A percentile compares a stretch with the other conserved stretches of the same genome.
phyloP scores from a whole-genome alignment of 352 stramenopile genomes.

The Pythium scleroteichum region DNA sequence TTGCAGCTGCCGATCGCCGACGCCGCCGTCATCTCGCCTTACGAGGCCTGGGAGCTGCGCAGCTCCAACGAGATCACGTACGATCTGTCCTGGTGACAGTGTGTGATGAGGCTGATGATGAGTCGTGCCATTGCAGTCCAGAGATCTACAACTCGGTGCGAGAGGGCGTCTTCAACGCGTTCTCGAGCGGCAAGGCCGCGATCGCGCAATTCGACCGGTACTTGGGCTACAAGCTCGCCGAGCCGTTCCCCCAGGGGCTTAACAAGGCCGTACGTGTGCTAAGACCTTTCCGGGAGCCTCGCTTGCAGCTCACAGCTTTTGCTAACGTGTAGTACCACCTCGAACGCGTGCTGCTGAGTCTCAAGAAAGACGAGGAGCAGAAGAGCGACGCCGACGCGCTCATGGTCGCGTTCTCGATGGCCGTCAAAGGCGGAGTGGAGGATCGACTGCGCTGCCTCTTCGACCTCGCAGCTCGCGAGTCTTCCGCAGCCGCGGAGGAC shows the following conservation, averaged over 20 bases:
- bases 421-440: constrained; percentile 69
- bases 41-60: constrained; percentile 84
- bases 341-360: constrained; percentile 73
- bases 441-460: constrained; percentile 75
- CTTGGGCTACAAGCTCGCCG: constrained; percentile 66
- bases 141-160: constrained; percentile 55
- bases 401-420: constrained; percentile 83
- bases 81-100: neutral
- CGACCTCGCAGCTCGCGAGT: constrained; percentile 54
- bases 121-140: constrained; percentile 28
- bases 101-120: too few relatives aligned
- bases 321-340: constrained; percentile 54
- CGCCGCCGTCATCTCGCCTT: constrained; percentile 74
- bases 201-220: constrained; percentile 84
- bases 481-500: constrained; percentile 29
- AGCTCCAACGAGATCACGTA: constrained; percentile 83
- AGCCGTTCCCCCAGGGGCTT: constrained; percentile 55
- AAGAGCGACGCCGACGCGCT: constrained; percentile 72
- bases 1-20: constrained; percentile 75
- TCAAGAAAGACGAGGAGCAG: constrained; percentile 51
- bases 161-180: constrained; percentile 48
- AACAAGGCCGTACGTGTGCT: constrained; percentile 47
- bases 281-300: neutral
- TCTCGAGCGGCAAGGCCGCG: constrained; percentile 60
- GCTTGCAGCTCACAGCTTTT: neutral